Conservation (phyloP, 306 rosid genomes). For the Crotalaria pallida region DNA sequence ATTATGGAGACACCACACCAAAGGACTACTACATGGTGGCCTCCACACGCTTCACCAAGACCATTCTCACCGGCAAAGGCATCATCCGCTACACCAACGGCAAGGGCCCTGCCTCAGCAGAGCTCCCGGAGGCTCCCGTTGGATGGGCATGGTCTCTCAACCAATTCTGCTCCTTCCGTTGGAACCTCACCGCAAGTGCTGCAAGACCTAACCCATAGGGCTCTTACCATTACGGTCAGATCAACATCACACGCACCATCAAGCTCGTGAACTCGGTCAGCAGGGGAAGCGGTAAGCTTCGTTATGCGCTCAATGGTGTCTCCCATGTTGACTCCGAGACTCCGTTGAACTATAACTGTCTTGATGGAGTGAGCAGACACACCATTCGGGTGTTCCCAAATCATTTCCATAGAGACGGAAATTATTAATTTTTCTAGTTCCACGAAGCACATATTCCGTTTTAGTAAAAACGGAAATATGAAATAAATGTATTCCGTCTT, state of each 20-base stretch:
- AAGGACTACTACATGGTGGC: slow-evolving; percentile 69
- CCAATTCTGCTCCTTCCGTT: slow-evolving; percentile 75
- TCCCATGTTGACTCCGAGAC: slow-evolving; percentile 58
- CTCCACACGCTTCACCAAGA: too few species aligned
- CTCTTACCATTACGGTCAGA: too few species aligned
- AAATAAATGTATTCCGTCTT: too few species aligned
- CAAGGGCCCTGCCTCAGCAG: too few species aligned
- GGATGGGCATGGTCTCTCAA: slow-evolving; percentile 96
- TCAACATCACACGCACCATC: slow-evolving; percentile 82
- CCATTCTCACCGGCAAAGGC: too few species aligned
- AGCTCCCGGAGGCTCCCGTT: slow-evolving; percentile 41
- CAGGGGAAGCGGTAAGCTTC: slow-evolving; percentile 38
- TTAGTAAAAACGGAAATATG: too few species aligned
- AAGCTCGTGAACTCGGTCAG: slow-evolving; percentile 36
- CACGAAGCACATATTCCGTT: too few species aligned
- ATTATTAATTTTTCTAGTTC: too few species aligned
- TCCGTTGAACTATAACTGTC: slow-evolving; percentile 62
- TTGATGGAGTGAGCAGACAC: slow-evolving; percentile 76
- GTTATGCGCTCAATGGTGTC: slow-evolving; percentile 59
- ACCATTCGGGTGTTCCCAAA: slow-evolving; percentile 74
- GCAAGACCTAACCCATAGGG: too few species aligned
- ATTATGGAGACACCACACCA: too few species aligned
- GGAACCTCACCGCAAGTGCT: slow-evolving; percentile 92
- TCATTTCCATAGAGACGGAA: too few species aligned
- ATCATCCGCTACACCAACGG: too few species aligned